Base-by-base conservation (phyloP, 345 rosid species). In the Mallotus nudiflorus region DNA sequence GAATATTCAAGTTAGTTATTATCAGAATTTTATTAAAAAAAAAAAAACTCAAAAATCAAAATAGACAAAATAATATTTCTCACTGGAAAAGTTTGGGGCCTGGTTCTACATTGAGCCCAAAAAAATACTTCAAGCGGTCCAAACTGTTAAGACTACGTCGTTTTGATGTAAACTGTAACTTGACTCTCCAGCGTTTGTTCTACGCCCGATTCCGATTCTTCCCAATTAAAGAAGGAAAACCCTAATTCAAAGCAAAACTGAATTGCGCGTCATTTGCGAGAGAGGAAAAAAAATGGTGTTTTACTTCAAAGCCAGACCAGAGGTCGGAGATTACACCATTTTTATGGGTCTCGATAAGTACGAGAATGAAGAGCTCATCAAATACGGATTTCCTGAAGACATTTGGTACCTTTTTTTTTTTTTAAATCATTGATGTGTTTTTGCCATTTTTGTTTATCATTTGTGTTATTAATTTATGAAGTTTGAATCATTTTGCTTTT, bases 281-380 rank as follows among this genome's bases (percentile, higher is more conserved):
- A 33, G 37, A 2, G 37, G 14, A 6, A 42, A 64, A 56, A 64
- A 65, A 28, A 89, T 94, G 97, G 97, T 94, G 65, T 87, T 95
- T 74, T 92, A 90, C 96, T 95, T 95, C 90, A 90, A 92, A 73
- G 96, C 87, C 66, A 86, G 99, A 59, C 90, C 97, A 48, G 99
- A 95, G 75, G 94, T 80, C 27, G 99, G 99, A 37, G 99, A 92
- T 77, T 92, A 89, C 93, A 90, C 98, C 71, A 89, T 95, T 69
- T 92, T 95, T 86, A 95, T 95, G 99, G 98, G 99, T 33, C 86
- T 95, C 71, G 99, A 95, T 82, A 95, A 95, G 92, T 74, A 82
- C 86, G 99, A 95, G 90, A 95, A 95, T 88, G 99, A 95, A 76
- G 99, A 95, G 75, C 99, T 95, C 65, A 95, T 95, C 89, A 95